Base-by-base conservation (phyloP, 108 stramenopile species). In the Nannochloropsis granulata region DNA sequence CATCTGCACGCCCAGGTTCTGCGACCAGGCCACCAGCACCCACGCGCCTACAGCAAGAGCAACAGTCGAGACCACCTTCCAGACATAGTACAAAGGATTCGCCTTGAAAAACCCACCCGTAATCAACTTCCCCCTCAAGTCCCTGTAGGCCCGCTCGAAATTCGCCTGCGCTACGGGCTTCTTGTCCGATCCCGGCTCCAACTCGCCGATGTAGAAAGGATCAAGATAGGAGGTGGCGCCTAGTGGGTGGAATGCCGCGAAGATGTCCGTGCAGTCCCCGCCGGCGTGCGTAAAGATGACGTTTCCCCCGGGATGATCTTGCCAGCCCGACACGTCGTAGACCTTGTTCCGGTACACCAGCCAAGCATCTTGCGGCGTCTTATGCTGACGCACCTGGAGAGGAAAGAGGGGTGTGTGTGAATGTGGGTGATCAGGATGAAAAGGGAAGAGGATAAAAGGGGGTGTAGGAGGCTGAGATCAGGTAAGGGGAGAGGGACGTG, bases 261-360 rank as follows among this genome's bases (percentile, higher is more conserved):
- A 99, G 82, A 98, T 96, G 84, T 98, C 98, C 23, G 98, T 98
- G 92, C 95, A 96, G 89, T 99, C 98, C 81, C 96, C 96, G 79
- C 98, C 98, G 11, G 98, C 98, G 84, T 96, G 95, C 44, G 97
- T 97, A 92, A 97, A 98, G 86, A 99, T 97, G 24, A 99, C 88
- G 13, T 79, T 44, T 13, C 89, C 90, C 10, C 91, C 97, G 12
- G 97, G 97, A 87, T 98, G 97, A 82, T 95, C 95, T 86, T 95
- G 92, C 97, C 97, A 99, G 84, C 94, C 90, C 80, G 94, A 95
- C 24, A 99, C 97, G 82, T 99, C 97, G 85, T 97, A 98, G 25
- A 99, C 97, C 87, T 97, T 96, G 92, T 97, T 94, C 82, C 92
- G 87, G 91, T 95, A 91, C 13, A 97, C 94, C 34, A 98, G 89